phyloP scores from a whole-genome alignment of 805 yeast species.

The Martiniozyma abietophila region DNA sequence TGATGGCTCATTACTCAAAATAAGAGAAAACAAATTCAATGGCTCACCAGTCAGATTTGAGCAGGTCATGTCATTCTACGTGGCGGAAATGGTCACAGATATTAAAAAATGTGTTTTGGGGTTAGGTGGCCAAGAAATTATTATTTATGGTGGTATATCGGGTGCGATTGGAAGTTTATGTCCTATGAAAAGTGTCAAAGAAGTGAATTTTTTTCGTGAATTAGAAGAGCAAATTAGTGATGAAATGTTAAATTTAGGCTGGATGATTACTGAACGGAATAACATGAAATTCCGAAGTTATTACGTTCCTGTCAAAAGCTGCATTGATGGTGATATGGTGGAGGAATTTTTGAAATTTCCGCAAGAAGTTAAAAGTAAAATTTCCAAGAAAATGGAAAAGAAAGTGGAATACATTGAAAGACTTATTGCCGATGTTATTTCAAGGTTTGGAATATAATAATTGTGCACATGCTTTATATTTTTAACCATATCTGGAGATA shows the following conservation, averaged over 20 bases:
- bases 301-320: conserved; percentile 67
- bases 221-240: conserved; percentile 41
- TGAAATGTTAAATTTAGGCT: conserved; percentile 22
- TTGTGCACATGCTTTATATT: too few relatives aligned
- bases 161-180: conserved; percentile 72
- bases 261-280: conserved; percentile 47
- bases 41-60: conserved; percentile 47
- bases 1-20: conserved; percentile 30
- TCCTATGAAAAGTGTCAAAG: conserved; percentile 57
- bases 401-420: conserved; percentile 40
- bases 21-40: conserved; percentile 29
- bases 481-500: too few relatives aligned
- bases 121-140: conserved; percentile 54
- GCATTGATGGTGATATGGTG: conserved; percentile 83
- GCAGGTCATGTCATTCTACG: conserved; percentile 45
- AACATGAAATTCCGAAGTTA: conserved; percentile 64
- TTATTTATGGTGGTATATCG: conserved; percentile 67
- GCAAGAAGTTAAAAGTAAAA: conserved; percentile 27
- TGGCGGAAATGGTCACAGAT: conserved; percentile 64
- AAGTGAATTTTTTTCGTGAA: conserved; percentile 46
- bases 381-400: conserved; percentile 36
- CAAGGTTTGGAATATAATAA: conserved; percentile 26
- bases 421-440: conserved; percentile 43
- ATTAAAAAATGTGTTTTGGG: conserved; percentile 46
- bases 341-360: conserved; percentile 41